Evolutionary conservation across 192 early-diverging fungal species (phyloP).

Genomic region (Coemansia sp.): DNA sequence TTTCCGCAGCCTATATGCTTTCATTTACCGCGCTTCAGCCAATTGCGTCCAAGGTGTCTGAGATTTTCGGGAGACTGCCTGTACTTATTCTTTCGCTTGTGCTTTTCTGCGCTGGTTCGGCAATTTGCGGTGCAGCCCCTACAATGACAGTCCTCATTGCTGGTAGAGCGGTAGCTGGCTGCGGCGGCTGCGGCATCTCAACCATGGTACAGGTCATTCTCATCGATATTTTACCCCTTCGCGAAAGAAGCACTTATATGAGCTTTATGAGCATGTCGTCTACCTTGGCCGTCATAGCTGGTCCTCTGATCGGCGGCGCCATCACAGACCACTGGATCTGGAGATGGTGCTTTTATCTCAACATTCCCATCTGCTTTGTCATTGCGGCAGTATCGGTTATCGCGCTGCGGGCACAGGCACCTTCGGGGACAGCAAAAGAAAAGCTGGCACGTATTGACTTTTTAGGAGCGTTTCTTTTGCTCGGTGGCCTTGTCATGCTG

Average conservation of each 20-base stretch:
- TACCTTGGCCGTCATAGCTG: constrained; percentile 56
- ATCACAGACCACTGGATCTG: constrained; percentile 57
- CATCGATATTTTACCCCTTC: constrained; percentile 62
- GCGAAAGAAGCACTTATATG: constrained; percentile 64
- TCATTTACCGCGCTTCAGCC: constrained; percentile 74
- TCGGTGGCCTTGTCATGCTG: constrained; percentile 60
- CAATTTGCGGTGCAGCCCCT: constrained; percentile 53
- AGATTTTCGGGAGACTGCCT: constrained; percentile 74
- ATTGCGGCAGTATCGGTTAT: constrained; percentile 38
- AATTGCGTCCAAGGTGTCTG: constrained; percentile 72
- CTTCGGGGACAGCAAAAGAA: constrained; percentile 21
- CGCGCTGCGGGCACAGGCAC: constrained; percentile 7
- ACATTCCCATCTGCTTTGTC: constrained; percentile 46
- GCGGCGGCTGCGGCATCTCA: constrained; percentile 68
- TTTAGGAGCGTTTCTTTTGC: constrained; percentile 59
- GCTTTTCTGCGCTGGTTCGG: constrained; percentile 58
- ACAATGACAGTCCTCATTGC: constrained; percentile 68
- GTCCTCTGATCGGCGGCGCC: constrained; percentile 58
- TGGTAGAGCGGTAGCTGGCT: constrained; percentile 63
- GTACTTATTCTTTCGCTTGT: constrained; percentile 57
- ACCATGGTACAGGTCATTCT: constrained; percentile 65
- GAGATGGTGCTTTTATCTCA: constrained; percentile 63
- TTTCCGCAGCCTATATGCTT: constrained; percentile 68
- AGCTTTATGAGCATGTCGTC: constrained; percentile 58
- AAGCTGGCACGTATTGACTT: constrained; percentile 69